phyloP scores from a whole-genome alignment of 2,329 filamentous ascomycete genomes.

The Epichloe hybrida region DNA sequence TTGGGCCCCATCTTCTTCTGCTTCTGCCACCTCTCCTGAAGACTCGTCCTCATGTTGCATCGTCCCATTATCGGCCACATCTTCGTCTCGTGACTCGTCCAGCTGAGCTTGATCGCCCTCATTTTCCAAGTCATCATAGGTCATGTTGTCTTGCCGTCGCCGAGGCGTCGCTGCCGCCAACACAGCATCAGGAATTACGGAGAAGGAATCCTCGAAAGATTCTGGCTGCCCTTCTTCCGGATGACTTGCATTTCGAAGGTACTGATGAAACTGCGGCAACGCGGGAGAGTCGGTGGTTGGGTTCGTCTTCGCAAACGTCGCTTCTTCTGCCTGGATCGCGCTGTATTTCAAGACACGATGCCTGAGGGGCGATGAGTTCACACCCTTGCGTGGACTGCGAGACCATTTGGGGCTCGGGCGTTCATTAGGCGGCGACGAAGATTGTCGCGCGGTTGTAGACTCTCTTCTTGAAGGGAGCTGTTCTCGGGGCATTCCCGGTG shows the following conservation, averaged over 20 bases:
- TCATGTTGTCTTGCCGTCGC: conserved; percentile 9
- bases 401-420: conserved; percentile 16
- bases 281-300: neutral
- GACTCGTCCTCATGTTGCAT: neutral
- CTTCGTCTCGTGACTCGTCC: neutral
- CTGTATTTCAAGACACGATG: conserved; percentile 20
- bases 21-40: neutral
- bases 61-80: neutral
- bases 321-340: conserved; percentile 12
- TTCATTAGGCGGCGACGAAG: conserved; percentile 11
- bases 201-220: conserved; percentile 42
- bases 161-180: conserved; percentile 35
- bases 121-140: conserved; percentile 6
- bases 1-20: neutral
- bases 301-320: neutral
- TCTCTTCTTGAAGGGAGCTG: conserved; percentile 4
- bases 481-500: conserved; percentile 6
- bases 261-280: conserved; percentile 3
- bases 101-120: neutral
- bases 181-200: conserved; percentile 38
- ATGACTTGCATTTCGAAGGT: conserved; percentile 3
- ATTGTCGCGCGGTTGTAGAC: neutral
- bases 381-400: conserved; percentile 22
- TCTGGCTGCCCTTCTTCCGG: conserved; percentile 18
- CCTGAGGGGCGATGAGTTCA: conserved; percentile 17